Evolutionary conservation across 176 grass and related monocot species (phyloP).

Genomic region (bread wheat (Triticum aestivum)): IWGSC_CS_RefSeq_v2.1 NC_057813.1:462568133-462568632

Average conservation of each 20-base stretch:
- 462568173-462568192: neutral
- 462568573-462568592: slow-evolving; percentile 22
- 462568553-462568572: neutral
- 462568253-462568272: neutral
- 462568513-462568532: neutral
- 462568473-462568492: slow-evolving; percentile 26
- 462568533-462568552: slow-evolving; percentile 30
- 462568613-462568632: slow-evolving; percentile 35
- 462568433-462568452: slow-evolving; percentile 61
- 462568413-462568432: slow-evolving; percentile 69
- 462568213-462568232: neutral
- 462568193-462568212: neutral
- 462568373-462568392: slow-evolving; percentile 45
- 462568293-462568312: neutral
- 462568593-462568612: slow-evolving; percentile 25
- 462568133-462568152: neutral
- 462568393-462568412: slow-evolving; percentile 66
- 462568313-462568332: neutral
- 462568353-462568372: slow-evolving; percentile 53
- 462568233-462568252: too few species aligned
- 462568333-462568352: neutral
- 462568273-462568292: neutral
- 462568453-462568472: slow-evolving; percentile 50
- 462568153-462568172: neutral
- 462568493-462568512: slow-evolving; percentile 8